Evolutionary conservation across 805 yeast genomes (phyloP).

Genomic region (Clavispora phyllophila): DNA sequence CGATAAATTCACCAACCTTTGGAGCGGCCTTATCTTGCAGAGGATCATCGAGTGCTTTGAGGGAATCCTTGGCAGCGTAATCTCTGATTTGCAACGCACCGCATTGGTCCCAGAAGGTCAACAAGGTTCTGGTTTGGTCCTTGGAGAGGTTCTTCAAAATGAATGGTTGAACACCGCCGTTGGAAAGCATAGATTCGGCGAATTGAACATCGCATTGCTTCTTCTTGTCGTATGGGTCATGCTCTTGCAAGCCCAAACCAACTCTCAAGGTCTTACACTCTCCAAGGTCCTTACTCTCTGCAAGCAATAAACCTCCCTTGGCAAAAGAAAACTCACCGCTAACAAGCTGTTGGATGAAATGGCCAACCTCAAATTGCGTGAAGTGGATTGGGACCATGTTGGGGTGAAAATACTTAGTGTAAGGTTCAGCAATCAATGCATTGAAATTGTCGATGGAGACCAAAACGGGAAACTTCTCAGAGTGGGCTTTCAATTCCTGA

Average conservation of each 20-base stretch:
- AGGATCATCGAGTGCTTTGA: constrained; percentile 8
- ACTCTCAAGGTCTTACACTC: constrained; percentile 51
- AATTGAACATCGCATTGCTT: constrained; percentile 50
- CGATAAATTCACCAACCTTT: constrained; percentile 15
- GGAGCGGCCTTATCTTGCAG: constrained; percentile 12
- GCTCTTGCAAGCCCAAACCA: constrained; percentile 48
- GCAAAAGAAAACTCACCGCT: constrained; percentile 49
- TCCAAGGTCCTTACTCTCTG: constrained; percentile 52
- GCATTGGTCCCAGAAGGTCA: constrained; percentile 26
- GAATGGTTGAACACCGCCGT: constrained; percentile 29
- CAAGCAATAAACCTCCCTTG: constrained; percentile 61
- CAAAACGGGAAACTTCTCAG: constrained; percentile 50
- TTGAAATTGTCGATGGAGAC: constrained; percentile 74
- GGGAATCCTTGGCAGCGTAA: constrained; percentile 24
- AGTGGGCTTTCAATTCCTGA: constrained; percentile 47
- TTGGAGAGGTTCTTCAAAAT: constrained; percentile 25
- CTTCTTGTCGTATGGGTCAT: constrained; percentile 52
- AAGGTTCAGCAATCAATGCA: constrained; percentile 49
- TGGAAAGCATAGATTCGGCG: constrained; percentile 41
- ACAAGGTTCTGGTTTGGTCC: constrained; percentile 25
- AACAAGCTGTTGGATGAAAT: constrained; percentile 47
- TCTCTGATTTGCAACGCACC: constrained; percentile 33
- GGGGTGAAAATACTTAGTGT: constrained; percentile 56
- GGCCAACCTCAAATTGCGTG: constrained; percentile 59
- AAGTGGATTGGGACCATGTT: constrained; percentile 54